Evolutionary conservation across 768 basidiomycete genomes (phyloP).

Genomic region (Kwoniella heveanensis): DNA sequence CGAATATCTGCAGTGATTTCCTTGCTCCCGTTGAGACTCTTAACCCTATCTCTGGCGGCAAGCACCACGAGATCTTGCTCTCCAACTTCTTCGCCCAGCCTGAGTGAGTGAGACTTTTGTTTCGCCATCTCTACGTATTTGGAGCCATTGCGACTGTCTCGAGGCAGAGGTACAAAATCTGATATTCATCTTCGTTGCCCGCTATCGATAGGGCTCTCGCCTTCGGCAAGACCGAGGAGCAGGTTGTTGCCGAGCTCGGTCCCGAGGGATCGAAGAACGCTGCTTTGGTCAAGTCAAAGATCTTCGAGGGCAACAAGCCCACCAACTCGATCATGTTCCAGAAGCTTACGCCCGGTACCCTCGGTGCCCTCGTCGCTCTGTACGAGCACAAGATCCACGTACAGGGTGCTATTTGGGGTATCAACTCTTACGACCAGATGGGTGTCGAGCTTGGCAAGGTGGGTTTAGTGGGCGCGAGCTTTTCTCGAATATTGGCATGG

Average conservation of each 20-base stretch:
- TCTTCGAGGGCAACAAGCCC: constrained; percentile 95
- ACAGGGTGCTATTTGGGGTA: constrained; percentile 96
- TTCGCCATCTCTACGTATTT: no score
- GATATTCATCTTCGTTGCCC: no score
- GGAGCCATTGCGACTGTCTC: no score
- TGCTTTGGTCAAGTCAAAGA: constrained; percentile 90
- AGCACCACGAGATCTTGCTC: constrained; percentile 95
- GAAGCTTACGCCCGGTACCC: constrained; percentile 79
- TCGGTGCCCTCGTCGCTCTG: constrained; percentile 63
- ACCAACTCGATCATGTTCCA: constrained; percentile 97
- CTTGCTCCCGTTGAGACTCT: constrained; percentile 53
- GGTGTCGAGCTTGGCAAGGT: constrained; percentile 95
- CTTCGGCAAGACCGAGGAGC: constrained; percentile 92
- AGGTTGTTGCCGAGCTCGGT: constrained; percentile 68
- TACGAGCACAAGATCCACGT: constrained; percentile 95
- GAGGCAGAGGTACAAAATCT: no score
- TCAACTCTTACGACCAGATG: constrained; percentile 99
- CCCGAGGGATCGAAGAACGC: constrained; percentile 67
- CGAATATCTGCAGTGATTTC: constrained; percentile 45
- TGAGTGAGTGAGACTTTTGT: constrained; percentile 59
- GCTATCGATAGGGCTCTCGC: constrained; percentile 83
- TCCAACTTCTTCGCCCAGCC: constrained; percentile 99
- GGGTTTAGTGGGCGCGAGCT: constrained; percentile 14
- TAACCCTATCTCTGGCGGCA: constrained; percentile 80
- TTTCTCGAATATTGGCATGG: no score